phyloP scores from a whole-genome alignment of 2,329 filamentous ascomycete genomes.

The Metarhizium robertsii region DNA sequence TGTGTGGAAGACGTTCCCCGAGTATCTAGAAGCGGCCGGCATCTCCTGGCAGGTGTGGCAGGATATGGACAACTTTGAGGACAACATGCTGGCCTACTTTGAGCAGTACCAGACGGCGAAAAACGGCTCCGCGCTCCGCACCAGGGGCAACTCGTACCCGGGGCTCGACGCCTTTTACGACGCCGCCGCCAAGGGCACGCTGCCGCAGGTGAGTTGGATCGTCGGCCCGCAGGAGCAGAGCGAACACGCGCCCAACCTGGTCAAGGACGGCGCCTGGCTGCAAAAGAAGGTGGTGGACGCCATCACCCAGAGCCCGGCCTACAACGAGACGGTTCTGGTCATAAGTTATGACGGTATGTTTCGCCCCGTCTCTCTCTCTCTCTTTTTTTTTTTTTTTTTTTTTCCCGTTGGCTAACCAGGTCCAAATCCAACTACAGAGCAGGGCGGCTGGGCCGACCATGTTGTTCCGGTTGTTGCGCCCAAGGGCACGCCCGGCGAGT shows the following conservation, averaged over 20 bases:
- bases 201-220: constrained; percentile 42
- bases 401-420: neutral
- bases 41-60: constrained; percentile 42
- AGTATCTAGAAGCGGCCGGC: constrained; percentile 36
- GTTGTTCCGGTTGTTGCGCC: constrained; percentile 39
- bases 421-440: constrained; percentile 24
- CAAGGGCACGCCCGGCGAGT: constrained; percentile 38
- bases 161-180: constrained; percentile 39
- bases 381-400: too few species aligned
- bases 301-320: constrained; percentile 36
- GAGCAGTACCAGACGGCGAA: constrained; percentile 10
- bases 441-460: constrained; percentile 45
- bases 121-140: constrained; percentile 8
- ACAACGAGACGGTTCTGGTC: constrained; percentile 38
- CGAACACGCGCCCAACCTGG: constrained; percentile 37
- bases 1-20: constrained; percentile 40
- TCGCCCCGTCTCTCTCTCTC: neutral
- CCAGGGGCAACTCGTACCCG: constrained; percentile 28
- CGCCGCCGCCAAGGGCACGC: constrained; percentile 35
- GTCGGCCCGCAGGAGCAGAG: constrained; percentile 40
- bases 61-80: constrained; percentile 39
- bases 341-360: constrained; percentile 39
- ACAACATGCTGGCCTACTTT: constrained; percentile 40
- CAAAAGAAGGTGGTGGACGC: constrained; percentile 43
- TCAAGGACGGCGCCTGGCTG: constrained; percentile 45